Conservation (phyloP, 2,329 filamentous ascomycete genomes). For the Talaromyces amestolkiae region DNA sequence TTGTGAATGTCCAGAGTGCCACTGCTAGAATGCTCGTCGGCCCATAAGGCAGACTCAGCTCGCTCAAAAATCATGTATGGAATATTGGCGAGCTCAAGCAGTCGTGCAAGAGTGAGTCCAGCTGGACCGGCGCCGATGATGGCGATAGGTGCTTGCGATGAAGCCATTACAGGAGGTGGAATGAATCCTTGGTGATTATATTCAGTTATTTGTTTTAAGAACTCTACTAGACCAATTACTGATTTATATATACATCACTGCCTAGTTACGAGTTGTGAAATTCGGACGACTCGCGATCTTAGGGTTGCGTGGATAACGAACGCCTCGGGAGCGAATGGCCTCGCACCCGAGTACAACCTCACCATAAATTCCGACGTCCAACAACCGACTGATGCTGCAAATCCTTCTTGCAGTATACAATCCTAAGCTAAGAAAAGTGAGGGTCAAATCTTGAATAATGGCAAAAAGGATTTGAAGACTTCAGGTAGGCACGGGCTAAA, state of each 20-base stretch:
- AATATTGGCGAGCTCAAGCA: slow-evolving; percentile 21
- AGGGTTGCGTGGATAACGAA: not conserved
- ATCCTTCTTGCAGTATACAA: no score
- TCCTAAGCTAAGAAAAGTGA: no score
- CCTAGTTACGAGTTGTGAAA: not conserved
- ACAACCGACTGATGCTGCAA: no score
- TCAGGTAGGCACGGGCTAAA: not conserved
- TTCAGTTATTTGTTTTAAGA: no score
- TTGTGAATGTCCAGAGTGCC: slow-evolving; percentile 26
- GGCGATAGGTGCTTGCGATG: slow-evolving; percentile 20
- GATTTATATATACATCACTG: not conserved
- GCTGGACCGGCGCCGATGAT: slow-evolving; percentile 26
- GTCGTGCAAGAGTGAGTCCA: slow-evolving; percentile 24
- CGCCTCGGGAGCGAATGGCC: slow-evolving; percentile 1
- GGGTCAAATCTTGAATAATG: not conserved
- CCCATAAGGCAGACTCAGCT: slow-evolving; percentile 17
- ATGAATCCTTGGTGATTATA: not conserved
- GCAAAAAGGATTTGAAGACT: not conserved
- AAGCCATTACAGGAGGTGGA: not conserved
- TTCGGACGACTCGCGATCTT: not conserved
- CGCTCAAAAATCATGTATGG: slow-evolving; percentile 25
- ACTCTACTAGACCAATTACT: not conserved
- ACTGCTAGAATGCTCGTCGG: slow-evolving; percentile 23
- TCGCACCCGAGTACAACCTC: not conserved
- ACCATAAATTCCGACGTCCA: not conserved